Percentiles rank a stretch among this genome's conserved stretches.
Conservation (phyloP, 2,329 filamentous ascomycete species). For the Colletotrichum karsti region DNA sequence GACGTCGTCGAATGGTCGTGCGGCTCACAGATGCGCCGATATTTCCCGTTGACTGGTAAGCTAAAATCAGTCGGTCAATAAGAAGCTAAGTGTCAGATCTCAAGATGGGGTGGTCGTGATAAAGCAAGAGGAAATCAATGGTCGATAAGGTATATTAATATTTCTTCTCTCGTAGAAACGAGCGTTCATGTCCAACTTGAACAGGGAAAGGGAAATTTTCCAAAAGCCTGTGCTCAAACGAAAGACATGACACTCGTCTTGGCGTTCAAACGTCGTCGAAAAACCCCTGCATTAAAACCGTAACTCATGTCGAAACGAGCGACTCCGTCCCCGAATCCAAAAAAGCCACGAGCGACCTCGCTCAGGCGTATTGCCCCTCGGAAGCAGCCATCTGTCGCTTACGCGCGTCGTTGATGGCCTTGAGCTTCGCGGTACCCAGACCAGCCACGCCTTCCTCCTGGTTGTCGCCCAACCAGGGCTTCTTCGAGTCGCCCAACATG, state of each 20-base stretch:
- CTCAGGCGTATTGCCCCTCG: background rate
- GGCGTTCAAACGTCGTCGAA: background rate
- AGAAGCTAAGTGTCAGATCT: accelerated
- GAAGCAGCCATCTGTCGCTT: conserved; percentile 39
- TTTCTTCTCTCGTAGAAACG: background rate
- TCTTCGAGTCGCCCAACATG: conserved; percentile 85
- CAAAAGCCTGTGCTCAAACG: background rate
- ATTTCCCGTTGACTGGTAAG: background rate
- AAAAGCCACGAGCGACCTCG: background rate
- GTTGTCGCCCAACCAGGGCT: conserved; percentile 92
- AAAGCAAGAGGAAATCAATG: background rate
- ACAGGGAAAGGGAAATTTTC: background rate
- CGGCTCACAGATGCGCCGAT: background rate
- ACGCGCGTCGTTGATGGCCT: conserved; percentile 68
- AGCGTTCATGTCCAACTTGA: background rate
- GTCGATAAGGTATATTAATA: background rate
- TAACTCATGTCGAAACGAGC: background rate
- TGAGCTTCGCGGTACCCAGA: conserved; percentile 85
- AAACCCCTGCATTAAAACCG: conserved; percentile 4
- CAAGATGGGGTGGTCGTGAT: background rate
- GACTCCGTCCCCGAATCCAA: background rate
- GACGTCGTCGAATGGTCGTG: conserved; percentile 33
- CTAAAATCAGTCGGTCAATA: background rate
- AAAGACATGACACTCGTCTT: background rate
- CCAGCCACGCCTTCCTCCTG: conserved; percentile 85